A percentile compares a stretch with the other conserved stretches of the same genome.
Evolutionary conservation across 1,284 basidiomycete genomes (phyloP).

Genomic region (Leccinum ponderosum): DNA sequence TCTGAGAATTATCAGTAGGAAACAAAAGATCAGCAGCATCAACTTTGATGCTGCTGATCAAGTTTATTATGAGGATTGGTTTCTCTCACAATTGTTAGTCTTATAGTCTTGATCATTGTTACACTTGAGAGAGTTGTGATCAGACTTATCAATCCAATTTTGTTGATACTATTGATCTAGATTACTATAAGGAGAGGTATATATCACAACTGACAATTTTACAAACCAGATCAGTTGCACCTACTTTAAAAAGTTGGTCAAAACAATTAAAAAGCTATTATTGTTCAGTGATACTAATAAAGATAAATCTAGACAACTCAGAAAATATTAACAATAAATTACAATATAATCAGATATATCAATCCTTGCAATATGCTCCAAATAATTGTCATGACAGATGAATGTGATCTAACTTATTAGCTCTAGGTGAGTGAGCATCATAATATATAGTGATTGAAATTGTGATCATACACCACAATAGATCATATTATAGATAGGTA

Average conservation of each 20-base stretch:
- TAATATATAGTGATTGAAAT: no score
- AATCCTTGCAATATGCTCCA: no score
- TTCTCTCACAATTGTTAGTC: neutral
- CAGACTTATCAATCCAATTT: neutral
- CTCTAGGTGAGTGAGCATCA: no score
- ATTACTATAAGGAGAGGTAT: neutral
- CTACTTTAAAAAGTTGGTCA: neutral
- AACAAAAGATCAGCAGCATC: neutral
- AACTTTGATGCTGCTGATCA: neutral
- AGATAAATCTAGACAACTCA: neutral
- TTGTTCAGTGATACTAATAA: neutral
- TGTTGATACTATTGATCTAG: neutral
- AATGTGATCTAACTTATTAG: no score
- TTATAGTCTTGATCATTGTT: neutral
- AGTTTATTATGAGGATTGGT: neutral
- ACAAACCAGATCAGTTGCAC: neutral
- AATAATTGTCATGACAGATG: no score
- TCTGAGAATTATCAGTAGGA: no score
- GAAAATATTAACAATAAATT: no score
- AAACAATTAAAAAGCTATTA: neutral
- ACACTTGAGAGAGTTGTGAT: neutral
- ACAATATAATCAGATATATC: no score
- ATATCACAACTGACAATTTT: neutral
- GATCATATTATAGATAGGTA: no score
- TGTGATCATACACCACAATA: no score